Percentiles rank a stretch among this genome's conserved stretches.
Conservation (phyloP, 2,329 filamentous ascomycete genomes). For the Colletotrichum liriopes region DNA sequence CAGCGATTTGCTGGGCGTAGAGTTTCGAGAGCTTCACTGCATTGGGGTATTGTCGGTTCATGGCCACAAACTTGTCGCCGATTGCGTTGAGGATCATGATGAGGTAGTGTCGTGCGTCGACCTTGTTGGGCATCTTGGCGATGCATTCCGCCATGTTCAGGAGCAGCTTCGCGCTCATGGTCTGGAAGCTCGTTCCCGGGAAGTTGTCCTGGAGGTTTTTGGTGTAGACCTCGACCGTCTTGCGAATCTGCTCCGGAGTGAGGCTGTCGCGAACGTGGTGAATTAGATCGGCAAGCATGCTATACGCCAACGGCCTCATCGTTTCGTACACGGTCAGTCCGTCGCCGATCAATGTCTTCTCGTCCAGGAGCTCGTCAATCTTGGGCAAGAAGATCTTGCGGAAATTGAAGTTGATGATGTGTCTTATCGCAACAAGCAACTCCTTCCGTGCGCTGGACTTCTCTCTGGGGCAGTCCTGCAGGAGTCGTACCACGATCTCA, state of each 20-base stretch:
- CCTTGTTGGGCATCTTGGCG: conserved; percentile 92
- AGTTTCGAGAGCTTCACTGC: conserved; percentile 92
- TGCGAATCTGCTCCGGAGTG: conserved; percentile 89
- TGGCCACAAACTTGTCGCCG: conserved; percentile 96
- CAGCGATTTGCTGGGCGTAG: conserved; percentile 79
- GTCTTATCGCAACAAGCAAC: conserved; percentile 93
- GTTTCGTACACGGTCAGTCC: conserved; percentile 97
- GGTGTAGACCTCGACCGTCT: conserved; percentile 97
- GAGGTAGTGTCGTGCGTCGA: conserved; percentile 93
- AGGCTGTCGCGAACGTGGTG: conserved; percentile 96
- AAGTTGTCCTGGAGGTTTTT: conserved; percentile 96
- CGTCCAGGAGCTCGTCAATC: conserved; percentile 95
- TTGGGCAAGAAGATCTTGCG: conserved; percentile 94
- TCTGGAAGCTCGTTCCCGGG: conserved; percentile 98
- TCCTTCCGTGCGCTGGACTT: conserved; percentile 96
- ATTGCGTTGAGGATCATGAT: conserved; percentile 99
- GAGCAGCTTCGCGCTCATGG: conserved; percentile 97
- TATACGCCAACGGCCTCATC: conserved; percentile 95
- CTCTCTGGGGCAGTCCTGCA: conserved; percentile 95
- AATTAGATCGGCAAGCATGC: conserved; percentile 98
- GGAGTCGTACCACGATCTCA: conserved; percentile 88
- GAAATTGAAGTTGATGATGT: conserved; percentile 99
- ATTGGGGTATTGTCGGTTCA: conserved; percentile 97
- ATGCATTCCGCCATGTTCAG: conserved; percentile 99
- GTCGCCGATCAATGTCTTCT: conserved; percentile 94